Evolutionary conservation across 352 stramenopile species (phyloP).

Genomic region (Labyrinthula sp.): DNA sequence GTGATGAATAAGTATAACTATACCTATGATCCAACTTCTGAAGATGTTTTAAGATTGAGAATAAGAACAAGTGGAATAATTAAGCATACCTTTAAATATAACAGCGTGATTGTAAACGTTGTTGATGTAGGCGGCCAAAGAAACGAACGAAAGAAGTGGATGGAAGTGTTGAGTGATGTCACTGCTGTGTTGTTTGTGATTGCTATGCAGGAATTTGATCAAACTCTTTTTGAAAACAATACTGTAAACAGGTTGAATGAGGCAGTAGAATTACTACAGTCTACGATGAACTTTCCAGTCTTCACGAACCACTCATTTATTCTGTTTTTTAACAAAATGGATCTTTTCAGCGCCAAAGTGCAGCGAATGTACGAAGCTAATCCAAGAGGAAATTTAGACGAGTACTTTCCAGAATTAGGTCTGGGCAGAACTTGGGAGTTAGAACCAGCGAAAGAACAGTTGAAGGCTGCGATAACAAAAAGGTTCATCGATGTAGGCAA

Average conservation of each 20-base stretch:
- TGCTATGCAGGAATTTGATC: conserved; percentile 44
- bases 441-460: too few relatives aligned
- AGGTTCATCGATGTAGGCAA: too few relatives aligned
- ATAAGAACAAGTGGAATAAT: conserved; percentile 39
- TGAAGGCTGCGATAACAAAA: too few relatives aligned
- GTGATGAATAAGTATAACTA: too few relatives aligned
- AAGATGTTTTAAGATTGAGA: conserved; percentile 36
- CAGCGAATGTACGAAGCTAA: too few relatives aligned
- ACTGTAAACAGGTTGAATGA: conserved; percentile 43
- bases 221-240: conserved; percentile 45
- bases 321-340: conserved; percentile 46
- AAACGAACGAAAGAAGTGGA: conserved; percentile 52
- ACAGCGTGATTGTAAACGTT: conserved; percentile 43
- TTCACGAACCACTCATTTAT: conserved; percentile 45
- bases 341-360: conserved; percentile 43
- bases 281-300: conserved; percentile 44
- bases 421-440: too few relatives aligned
- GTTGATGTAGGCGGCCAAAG: conserved; percentile 47
- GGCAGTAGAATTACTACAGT: conserved; percentile 42
- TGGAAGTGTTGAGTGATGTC: conserved; percentile 46
- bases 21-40: conserved; percentile 32
- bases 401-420: too few relatives aligned
- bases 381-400: too few relatives aligned
- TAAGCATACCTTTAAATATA: conserved; percentile 40
- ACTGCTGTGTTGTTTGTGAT: conserved; percentile 53